Evolutionary conservation across 78 protist species (phyloP).

Genomic region (Emiliania huxleyi): DNA sequence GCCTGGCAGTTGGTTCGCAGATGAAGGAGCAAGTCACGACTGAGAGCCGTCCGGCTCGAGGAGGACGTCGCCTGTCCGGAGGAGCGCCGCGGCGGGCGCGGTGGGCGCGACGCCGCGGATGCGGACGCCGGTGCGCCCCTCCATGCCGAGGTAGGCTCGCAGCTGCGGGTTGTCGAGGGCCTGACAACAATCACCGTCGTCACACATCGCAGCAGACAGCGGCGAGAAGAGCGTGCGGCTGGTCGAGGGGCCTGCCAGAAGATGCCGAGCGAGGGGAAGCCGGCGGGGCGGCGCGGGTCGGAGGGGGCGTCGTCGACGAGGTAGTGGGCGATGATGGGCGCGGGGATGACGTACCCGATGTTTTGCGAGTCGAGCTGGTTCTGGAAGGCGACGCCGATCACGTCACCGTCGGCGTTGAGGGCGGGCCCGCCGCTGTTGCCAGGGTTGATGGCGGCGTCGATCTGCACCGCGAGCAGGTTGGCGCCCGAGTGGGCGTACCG

Average conservation of each 20-base stretch:
- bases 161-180: conserved; percentile 34
- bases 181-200: not conserved
- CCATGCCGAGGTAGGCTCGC: conserved; percentile 21
- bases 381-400: conserved; percentile 79
- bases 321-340: conserved; percentile 59
- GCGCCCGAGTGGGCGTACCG: conserved; percentile 27
- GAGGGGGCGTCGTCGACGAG: conserved; percentile 25
- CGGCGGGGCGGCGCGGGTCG: not conserved
- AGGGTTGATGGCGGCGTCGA: conserved; percentile 82
- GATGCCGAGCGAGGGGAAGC: conserved; percentile 36
- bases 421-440: conserved; percentile 86
- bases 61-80: too few relatives aligned
- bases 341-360: conserved; percentile 74
- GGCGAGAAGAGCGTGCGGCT: too few relatives aligned
- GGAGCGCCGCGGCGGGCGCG: not conserved
- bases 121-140: conserved; percentile 22
- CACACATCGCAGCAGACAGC: too few relatives aligned
- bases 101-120: conserved; percentile 20
- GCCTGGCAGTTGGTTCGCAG: not conserved
- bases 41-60: too few relatives aligned
- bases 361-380: conserved; percentile 50
- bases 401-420: conserved; percentile 44
- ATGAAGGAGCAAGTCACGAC: too few relatives aligned
- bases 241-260: conserved; percentile 32
- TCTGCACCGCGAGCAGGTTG: conserved; percentile 62